Evolutionary conservation across 306 rosid species (phyloP), one percentile per base, ranked within the genome.

Genomic region (Betula pendula): DNA sequence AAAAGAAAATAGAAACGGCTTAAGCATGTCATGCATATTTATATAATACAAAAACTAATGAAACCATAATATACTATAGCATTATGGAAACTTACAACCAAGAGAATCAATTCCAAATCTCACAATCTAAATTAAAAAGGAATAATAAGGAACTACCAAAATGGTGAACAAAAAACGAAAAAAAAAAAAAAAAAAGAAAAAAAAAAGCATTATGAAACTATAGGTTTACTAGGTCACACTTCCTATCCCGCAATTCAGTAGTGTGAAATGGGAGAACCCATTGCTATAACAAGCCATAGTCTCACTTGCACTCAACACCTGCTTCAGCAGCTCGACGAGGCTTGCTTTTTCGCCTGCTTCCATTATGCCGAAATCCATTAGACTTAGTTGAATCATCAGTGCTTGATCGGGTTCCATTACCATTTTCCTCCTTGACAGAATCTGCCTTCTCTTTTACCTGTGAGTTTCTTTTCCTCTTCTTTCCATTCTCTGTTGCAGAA

Each of bases 251-350:
- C 70, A 75, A 80, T 75, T 77, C 43, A 74, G 77, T 71, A 70
- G 70, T 33, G 73, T 71, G 82, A 68, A 81, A 76, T 73, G 87
- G 72, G 79, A 68, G 90, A 75, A 83, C 56, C 78, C 85, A 76
- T 71, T n/a, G 38, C 75, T 68, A 76, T 71, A 84, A 47, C 83
- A 47, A 65, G 71, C 72, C 81, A 79, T 27, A 8, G 17, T 48
- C 78, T 89, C 83, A 90, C 84, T 87, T 90, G 94, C 98, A 93
- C 82, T 91, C 94, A 75, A 93, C 96, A 71, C 90, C 98, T 8
- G 94, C 95, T 82, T 93, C 98, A 29, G 98, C 98, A 72, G 96
- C 96, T 55, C 96, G 87, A 50, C 88, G 94, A 48, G 98, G 98
- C 56, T 81, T 93, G 86, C 82, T 91, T 84, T 93, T 91, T 70